Conservation (phyloP, 2,329 filamentous ascomycete species). For the Pseudogymnoascus sp. region DNA sequence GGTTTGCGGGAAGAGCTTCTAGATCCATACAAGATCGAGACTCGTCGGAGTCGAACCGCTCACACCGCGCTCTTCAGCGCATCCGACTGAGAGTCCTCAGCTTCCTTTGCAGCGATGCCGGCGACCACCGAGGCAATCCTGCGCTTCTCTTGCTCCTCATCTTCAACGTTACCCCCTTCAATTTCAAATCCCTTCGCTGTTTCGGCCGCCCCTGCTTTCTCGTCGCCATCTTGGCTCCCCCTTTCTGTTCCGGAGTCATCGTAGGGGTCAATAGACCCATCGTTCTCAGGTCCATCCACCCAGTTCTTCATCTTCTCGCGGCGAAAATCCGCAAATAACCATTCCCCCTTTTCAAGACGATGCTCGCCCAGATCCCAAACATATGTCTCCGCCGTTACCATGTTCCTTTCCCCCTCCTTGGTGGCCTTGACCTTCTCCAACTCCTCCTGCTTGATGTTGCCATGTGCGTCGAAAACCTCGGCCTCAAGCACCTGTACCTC, state of each 20-base stretch:
- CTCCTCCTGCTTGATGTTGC: conserved; percentile 13
- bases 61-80: background rate
- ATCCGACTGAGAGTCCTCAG: background rate
- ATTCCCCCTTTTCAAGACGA: conserved; percentile 63
- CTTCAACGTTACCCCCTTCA: background rate
- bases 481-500: conserved; percentile 40
- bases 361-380: conserved; percentile 45
- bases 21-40: background rate
- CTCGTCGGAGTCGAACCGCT: background rate
- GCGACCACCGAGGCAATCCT: conserved; percentile 5
- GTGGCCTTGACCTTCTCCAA: conserved; percentile 12
- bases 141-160: background rate
- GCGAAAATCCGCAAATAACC: conserved; percentile 82
- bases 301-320: conserved; percentile 58
- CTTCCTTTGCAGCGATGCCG: conserved; percentile 7
- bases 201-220: background rate
- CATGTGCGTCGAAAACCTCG: conserved; percentile 19
- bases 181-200: background rate
- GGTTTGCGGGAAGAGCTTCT: background rate
- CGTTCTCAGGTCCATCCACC: conserved; percentile 23
- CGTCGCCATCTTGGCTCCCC: background rate
- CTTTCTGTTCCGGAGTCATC: background rate
- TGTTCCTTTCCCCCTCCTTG: conserved; percentile 33
- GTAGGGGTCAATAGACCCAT: conserved; percentile 5
- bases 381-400: conserved; percentile 53